Percentiles rank a stretch among this genome's conserved stretches.
These are phyloP conservation scores for Dothidotthia symphoricarpi DNA, from an alignment of 2,329 filamentous ascomycete species.

Conservation along the genomic window DNA sequence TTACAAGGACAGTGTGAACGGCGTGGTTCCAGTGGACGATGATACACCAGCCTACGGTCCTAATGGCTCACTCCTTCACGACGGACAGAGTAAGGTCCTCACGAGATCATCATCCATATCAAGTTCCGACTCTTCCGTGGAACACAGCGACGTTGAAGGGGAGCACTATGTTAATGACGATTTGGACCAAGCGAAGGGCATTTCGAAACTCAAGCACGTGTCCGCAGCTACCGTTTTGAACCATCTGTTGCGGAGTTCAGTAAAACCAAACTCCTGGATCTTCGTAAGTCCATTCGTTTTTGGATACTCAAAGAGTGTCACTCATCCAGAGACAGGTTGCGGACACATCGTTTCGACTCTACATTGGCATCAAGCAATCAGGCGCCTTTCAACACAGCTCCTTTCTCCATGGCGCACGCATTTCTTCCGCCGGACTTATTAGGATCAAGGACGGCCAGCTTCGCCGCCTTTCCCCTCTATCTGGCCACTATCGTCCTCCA, in stretches of 20 bases:
- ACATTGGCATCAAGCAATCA: constrained; percentile 85
- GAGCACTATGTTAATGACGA: constrained; percentile 65
- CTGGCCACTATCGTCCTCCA: constrained; percentile 81
- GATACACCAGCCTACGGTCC: constrained; percentile 44
- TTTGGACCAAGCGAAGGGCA: constrained; percentile 60
- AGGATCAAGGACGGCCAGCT: constrained; percentile 79
- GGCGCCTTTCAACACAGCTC: constrained; percentile 90
- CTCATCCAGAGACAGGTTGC: constrained; percentile 50
- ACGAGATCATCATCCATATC: constrained; percentile 15
- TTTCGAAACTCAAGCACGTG: constrained; percentile 63
- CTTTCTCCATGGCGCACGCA: constrained; percentile 79
- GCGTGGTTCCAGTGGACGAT: constrained; percentile 48
- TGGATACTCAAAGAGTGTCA: background rate
- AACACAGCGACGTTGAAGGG: constrained; percentile 59
- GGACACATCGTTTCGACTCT: constrained; percentile 80
- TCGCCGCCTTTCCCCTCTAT: constrained; percentile 65
- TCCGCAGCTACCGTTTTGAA: constrained; percentile 73
- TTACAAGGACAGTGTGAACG: constrained; percentile 77
- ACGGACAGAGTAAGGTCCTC: constrained; percentile 23
- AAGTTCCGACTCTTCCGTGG: constrained; percentile 38
- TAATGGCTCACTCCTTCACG: constrained; percentile 22
- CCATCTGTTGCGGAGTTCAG: constrained; percentile 72
- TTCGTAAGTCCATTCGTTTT: constrained; percentile 55
- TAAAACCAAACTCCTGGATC: constrained; percentile 89
- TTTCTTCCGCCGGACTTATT: constrained; percentile 79